Evolutionary conservation across 2,329 filamentous ascomycete genomes (phyloP).

Genomic region (Pseudogymnoascus sp.): DNA sequence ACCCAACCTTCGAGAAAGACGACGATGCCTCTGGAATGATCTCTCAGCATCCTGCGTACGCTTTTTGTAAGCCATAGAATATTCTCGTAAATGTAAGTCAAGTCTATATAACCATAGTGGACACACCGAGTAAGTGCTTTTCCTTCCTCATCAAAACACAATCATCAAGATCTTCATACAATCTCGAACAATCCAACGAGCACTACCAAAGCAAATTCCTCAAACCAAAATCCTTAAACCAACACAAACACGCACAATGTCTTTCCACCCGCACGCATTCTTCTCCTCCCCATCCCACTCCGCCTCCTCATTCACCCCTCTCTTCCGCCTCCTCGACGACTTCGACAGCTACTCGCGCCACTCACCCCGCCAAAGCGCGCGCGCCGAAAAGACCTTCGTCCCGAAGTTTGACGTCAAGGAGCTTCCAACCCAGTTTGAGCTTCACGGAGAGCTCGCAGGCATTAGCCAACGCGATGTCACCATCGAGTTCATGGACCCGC

Average conservation of each 20-base stretch:
- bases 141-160: slow-evolving; percentile 6
- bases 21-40: neutral
- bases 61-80: neutral
- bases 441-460: slow-evolving; percentile 71
- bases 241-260: slow-evolving; percentile 34
- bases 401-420: slow-evolving; percentile 74
- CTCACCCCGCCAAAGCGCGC: slow-evolving; percentile 12
- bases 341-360: slow-evolving; percentile 46
- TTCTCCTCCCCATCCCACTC: neutral
- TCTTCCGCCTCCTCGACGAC: slow-evolving; percentile 56
- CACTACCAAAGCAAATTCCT: neutral
- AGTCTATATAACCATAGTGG: slow-evolving; percentile 1
- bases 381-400: slow-evolving; percentile 44
- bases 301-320: slow-evolving; percentile 37
- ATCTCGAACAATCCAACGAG: neutral
- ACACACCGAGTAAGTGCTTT: slow-evolving; percentile 3
- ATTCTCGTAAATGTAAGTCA: neutral
- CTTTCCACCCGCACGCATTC: neutral
- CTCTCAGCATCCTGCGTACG: neutral
- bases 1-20: neutral
- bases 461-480: slow-evolving; percentile 61
- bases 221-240: neutral
- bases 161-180: slow-evolving; percentile 1
- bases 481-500: slow-evolving; percentile 70
- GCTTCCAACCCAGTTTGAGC: slow-evolving; percentile 58